Evolutionary conservation across 1,284 basidiomycete genomes (phyloP).

Genomic region (Rhizoctonia solani): DNA sequence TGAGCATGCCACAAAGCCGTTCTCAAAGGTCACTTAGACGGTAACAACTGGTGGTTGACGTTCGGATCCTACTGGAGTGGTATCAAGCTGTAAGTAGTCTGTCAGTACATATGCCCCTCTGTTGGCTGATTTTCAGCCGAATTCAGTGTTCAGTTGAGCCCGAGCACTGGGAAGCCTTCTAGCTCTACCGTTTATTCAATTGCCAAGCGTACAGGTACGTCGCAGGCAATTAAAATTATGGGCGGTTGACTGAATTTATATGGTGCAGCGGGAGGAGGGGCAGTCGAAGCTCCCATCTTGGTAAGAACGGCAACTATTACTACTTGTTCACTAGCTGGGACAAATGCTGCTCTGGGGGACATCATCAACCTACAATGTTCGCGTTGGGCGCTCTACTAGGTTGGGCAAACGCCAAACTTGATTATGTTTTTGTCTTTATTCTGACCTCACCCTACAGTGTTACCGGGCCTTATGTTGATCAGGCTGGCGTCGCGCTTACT

Average conservation of each 20-base stretch:
- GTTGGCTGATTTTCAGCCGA: background rate
- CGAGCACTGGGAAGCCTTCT: constrained; percentile 53
- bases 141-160: constrained; percentile 36
- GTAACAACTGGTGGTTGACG: constrained; percentile 39
- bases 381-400: constrained; percentile 57
- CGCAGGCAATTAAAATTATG: no score
- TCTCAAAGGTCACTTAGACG: constrained; percentile 24
- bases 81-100: constrained; percentile 47
- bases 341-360: constrained; percentile 57
- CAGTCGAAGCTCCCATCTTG: constrained; percentile 46
- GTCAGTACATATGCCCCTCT: background rate
- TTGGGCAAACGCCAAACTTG: constrained; percentile 42
- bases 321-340: constrained; percentile 65
- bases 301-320: constrained; percentile 54
- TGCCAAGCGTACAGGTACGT: constrained; percentile 49
- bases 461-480: constrained; percentile 55
- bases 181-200: constrained; percentile 50
- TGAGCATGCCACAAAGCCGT: background rate
- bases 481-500: constrained; percentile 52
- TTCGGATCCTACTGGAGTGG: constrained; percentile 41
- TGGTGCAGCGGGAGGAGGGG: no score
- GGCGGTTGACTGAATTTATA: no score
- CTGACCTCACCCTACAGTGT: constrained; percentile 41
- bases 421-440: background rate
- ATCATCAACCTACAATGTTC: constrained; percentile 61